phyloP scores from a whole-genome alignment of 345 rosid genomes.

The Eucalyptus victrix region DNA sequence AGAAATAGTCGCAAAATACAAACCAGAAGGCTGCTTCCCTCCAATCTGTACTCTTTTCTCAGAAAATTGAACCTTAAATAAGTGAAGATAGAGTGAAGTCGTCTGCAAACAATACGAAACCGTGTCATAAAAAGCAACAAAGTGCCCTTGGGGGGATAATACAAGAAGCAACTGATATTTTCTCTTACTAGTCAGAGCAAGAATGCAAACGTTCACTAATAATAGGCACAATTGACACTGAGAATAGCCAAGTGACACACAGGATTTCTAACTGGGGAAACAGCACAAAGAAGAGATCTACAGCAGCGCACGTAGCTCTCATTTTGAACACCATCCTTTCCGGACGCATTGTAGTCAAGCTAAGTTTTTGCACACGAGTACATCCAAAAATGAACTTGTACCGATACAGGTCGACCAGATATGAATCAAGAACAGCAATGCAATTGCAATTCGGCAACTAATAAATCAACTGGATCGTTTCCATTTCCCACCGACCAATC shows the following conservation, averaged over 20 bases:
- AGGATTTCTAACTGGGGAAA: not conserved
- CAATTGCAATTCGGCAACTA: not conserved
- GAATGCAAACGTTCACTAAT: not conserved
- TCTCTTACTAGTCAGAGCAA: not conserved
- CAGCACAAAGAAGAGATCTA: not conserved
- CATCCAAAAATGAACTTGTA: not conserved
- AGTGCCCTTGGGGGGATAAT: not conserved
- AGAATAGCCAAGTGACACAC: not conserved
- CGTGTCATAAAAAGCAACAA: not conserved
- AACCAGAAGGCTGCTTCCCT: conserved; percentile 65
- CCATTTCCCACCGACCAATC: not conserved
- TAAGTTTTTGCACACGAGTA: not conserved
- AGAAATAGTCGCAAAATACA: conserved; percentile 53
- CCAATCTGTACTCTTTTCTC: conserved; percentile 59
- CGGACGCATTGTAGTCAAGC: not conserved
- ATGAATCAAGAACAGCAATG: not conserved
- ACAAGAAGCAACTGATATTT: not conserved
- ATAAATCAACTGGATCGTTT: not conserved
- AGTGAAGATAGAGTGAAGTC: conserved; percentile 72
- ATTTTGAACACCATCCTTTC: not conserved
- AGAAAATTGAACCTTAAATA: conserved; percentile 70
- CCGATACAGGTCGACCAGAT: not conserved
- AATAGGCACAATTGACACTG: not conserved
- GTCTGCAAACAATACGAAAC: conserved; percentile 41
- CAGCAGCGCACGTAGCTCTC: not conserved